Base-by-base conservation (phyloP, 1,284 basidiomycete species). In the Prillingera fragicola region DNA sequence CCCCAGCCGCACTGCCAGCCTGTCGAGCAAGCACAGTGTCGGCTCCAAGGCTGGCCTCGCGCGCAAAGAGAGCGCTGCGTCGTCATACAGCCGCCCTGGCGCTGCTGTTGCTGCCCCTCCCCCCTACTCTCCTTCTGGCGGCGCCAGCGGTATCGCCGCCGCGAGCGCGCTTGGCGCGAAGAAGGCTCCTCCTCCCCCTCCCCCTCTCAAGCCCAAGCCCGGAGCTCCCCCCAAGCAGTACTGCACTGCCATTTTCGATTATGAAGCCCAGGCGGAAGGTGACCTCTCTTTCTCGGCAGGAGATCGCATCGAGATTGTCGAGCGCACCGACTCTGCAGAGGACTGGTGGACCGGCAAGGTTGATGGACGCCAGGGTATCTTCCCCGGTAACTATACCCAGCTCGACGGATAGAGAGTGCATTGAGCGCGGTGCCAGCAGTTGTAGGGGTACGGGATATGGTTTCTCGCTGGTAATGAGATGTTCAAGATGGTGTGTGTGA, bases 331-430 rank as follows among this genome's bases (percentile, higher is more conserved):
- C 3, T 90, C 81, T 57, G 71, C 83, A 18, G 90, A 97, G 64
- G 95, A 98, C 65, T 98, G 94, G 94, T 99, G 94, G 94, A 97
- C 91, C 8, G 95, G 94, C 5, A 78, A 79, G 57, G 41, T 97
- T 52, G 82, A 88, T 56, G 92, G 91, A 2, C 70, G 72, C 48
- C 80, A 90, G 67, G 95, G 95, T 17, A 85, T 95, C 21, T 98
- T 98, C 73, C 94, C 94, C 42, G 94, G 91, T 77, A 76, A 60
- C 32, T 72, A 72, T 47, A 72, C 70, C 23, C 69, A 72, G 48
- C 52, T 59, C 14, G 67, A 70, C 36, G n/a, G n/a, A n/a, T n/a
- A n/a, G n/a, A n/a, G n/a, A n/a, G n/a, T n/a, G 4, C n/a, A n/a
- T n/a, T n/a, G n/a, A n/a, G n/a, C n/a, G n/a, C n/a, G n/a, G n/a